Conservation (phyloP, 2,329 filamentous ascomycete genomes). For the Xylariaceae sp. region DNA sequence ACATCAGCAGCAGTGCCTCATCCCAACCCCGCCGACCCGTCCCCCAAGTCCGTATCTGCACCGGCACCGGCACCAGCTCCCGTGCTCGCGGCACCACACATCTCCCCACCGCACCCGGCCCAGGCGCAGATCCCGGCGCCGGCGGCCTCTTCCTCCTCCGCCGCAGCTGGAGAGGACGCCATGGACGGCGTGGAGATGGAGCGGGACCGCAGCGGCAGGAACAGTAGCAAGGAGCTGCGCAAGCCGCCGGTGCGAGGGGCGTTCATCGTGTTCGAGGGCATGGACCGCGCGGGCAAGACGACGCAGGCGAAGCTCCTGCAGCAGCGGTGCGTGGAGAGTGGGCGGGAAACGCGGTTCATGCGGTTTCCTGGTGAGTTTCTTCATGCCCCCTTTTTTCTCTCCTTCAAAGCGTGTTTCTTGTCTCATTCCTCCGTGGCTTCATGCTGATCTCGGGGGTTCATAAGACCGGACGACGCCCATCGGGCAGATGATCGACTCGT, state of each 20-base stretch:
- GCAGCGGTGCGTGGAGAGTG: slow-evolving; percentile 46
- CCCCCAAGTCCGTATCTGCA: too few relatives aligned
- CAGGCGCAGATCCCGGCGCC: slow-evolving; percentile 21
- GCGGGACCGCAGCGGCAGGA: slow-evolving; percentile 9
- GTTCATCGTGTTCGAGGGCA: slow-evolving; percentile 79
- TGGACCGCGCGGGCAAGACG: slow-evolving; percentile 88
- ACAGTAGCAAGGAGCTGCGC: slow-evolving; percentile 1
- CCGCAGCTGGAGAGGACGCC: slow-evolving; percentile 3
- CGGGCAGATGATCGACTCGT: slow-evolving; percentile 80
- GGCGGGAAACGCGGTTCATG: slow-evolving; percentile 47
- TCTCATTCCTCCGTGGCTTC: not conserved
- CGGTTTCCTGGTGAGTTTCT: slow-evolving; percentile 50
- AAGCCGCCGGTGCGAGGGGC: slow-evolving; percentile 52
- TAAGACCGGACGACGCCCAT: slow-evolving; percentile 78
- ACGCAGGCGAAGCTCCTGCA: slow-evolving; percentile 75
- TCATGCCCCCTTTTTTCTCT: not conserved
- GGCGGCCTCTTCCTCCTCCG: slow-evolving; percentile 1
- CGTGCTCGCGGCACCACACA: slow-evolving; percentile 24
- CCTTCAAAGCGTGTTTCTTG: not conserved
- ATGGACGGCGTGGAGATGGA: slow-evolving; percentile 19
- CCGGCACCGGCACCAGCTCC: slow-evolving; percentile 6
- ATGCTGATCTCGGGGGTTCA: not conserved
- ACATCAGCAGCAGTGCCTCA: not conserved
- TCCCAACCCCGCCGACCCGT: too few relatives aligned
- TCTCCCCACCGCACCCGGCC: slow-evolving; percentile 20